Evolutionary conservation across 2,329 filamentous ascomycete species (phyloP).

Genomic region (Lecanicillium sp.): DNA sequence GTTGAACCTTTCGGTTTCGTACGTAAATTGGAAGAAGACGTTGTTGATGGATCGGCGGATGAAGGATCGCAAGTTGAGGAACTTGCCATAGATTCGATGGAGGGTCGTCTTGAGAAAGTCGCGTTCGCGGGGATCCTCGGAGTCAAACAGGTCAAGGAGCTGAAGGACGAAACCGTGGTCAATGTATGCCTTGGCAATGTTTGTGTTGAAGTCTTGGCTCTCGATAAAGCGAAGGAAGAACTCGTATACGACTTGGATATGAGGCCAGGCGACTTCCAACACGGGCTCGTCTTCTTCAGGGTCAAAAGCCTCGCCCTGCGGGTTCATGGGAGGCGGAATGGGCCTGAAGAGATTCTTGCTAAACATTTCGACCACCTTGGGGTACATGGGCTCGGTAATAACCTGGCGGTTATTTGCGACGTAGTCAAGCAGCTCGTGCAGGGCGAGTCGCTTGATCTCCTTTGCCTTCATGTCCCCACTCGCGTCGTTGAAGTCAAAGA

Average conservation of each 20-base stretch:
- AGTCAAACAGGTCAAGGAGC: conserved; percentile 96
- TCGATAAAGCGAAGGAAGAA: conserved; percentile 99
- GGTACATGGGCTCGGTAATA: conserved; percentile 98
- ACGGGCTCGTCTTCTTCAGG: conserved; percentile 98
- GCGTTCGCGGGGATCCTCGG: conserved; percentile 90
- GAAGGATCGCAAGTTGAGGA: conserved; percentile 93
- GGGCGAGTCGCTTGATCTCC: conserved; percentile 93
- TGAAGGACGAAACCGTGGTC: conserved; percentile 96
- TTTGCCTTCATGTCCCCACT: conserved; percentile 99
- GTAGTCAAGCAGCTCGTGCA: conserved; percentile 95
- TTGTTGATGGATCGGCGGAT: conserved; percentile 99
- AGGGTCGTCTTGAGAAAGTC: conserved; percentile 98
- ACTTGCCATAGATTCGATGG: conserved; percentile 97
- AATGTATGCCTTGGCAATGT: conserved; percentile 97
- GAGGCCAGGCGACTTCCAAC: conserved; percentile 95
- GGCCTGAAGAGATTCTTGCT: conserved; percentile 96
- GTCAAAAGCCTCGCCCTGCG: conserved; percentile 95
- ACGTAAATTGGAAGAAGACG: conserved; percentile 99
- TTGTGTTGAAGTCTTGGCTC: conserved; percentile 99
- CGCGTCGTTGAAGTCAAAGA: conserved; percentile 98
- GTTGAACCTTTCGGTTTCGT: conserved; percentile 97
- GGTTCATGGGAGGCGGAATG: conserved; percentile 94
- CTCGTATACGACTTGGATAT: conserved; percentile 98
- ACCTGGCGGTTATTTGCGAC: conserved; percentile 98
- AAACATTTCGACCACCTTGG: conserved; percentile 97